phyloP scores from a whole-genome alignment of 2,329 filamentous ascomycete species.

The Aspergillus spinulosporus region DNA sequence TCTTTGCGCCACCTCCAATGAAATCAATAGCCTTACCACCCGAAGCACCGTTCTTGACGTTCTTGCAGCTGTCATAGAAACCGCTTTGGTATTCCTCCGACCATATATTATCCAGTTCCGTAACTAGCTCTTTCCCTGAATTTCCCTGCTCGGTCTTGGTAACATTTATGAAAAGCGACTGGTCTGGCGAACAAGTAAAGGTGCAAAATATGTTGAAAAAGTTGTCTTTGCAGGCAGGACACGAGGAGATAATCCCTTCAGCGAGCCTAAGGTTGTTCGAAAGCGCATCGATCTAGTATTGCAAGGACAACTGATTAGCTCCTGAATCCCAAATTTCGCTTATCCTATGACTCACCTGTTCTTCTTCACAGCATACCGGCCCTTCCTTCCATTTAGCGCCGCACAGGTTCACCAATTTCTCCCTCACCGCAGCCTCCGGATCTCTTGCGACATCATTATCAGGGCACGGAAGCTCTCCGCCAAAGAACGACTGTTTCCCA shows the following conservation, averaged over 20 bases:
- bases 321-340: too few relatives aligned
- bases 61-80: slow-evolving; percentile 97
- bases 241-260: slow-evolving; percentile 85
- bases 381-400: slow-evolving; percentile 82
- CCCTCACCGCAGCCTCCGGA: slow-evolving; percentile 69
- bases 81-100: slow-evolving; percentile 79
- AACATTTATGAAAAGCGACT: slow-evolving; percentile 92
- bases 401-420: slow-evolving; percentile 80
- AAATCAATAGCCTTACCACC: slow-evolving; percentile 93
- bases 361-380: slow-evolving; percentile 78
- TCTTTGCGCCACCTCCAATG: slow-evolving; percentile 91
- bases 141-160: slow-evolving; percentile 66
- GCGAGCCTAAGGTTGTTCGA: slow-evolving; percentile 83
- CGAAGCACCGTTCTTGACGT: slow-evolving; percentile 95
- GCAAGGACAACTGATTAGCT: neutral
- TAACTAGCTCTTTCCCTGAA: slow-evolving; percentile 65
- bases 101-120: slow-evolving; percentile 86
- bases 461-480: slow-evolving; percentile 83
- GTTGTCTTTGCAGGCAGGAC: slow-evolving; percentile 95
- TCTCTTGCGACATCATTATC: slow-evolving; percentile 82
- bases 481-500: slow-evolving; percentile 86
- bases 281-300: slow-evolving; percentile 68
- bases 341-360: slow-evolving; percentile 58
- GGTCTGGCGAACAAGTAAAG: slow-evolving; percentile 96
- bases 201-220: slow-evolving; percentile 99